Conservation (phyloP, 805 yeast species). For the Saturnispora dispora region DNA sequence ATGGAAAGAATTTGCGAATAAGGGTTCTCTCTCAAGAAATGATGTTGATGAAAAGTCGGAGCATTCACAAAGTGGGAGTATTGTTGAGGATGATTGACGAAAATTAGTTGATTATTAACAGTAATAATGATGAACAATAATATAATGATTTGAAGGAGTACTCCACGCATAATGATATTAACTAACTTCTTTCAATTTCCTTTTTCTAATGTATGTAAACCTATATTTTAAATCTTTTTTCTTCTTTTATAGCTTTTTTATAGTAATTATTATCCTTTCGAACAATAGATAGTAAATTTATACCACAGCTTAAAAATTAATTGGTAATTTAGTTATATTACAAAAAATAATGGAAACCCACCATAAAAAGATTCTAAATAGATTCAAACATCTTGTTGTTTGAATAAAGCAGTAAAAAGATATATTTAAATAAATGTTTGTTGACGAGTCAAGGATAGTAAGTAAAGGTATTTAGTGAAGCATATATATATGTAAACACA, state of each 20-base stretch:
- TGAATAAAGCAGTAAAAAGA: background rate
- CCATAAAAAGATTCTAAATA: background rate
- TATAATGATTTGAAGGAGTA: background rate
- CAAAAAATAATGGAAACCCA: background rate
- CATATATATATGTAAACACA: background rate
- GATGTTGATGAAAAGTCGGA: constrained; percentile 4
- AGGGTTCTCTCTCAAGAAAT: background rate
- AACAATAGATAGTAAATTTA: no score
- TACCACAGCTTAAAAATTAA: no score
- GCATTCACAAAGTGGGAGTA: constrained; percentile 5
- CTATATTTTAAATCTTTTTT: background rate
- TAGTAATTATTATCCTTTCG: background rate
- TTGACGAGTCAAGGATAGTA: background rate
- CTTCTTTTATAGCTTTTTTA: background rate
- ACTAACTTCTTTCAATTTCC: background rate
- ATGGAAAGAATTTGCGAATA: constrained; percentile 1
- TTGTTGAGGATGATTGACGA: constrained; percentile 2
- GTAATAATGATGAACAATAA: background rate
- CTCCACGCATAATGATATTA: background rate
- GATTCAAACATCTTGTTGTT: background rate
- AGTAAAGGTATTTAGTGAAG: background rate
- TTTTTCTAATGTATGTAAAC: background rate
- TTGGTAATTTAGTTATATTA: background rate
- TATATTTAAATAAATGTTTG: background rate
- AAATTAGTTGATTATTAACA: background rate